phyloP scores from a whole-genome alignment of 2,329 filamentous ascomycete species.

The Decorospora gaudefroyi region DNA sequence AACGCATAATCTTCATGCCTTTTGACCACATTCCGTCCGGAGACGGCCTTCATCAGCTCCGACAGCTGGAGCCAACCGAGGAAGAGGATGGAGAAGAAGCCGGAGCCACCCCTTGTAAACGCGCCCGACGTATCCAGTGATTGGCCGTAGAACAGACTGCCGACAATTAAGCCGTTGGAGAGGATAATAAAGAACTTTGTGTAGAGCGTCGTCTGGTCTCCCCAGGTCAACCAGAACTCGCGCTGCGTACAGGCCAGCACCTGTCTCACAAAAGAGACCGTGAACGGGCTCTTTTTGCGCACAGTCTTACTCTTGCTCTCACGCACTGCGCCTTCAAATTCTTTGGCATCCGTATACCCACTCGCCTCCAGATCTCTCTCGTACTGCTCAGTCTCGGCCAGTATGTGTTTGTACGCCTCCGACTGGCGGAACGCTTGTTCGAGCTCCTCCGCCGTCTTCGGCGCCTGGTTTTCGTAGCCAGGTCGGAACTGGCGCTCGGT shows the following conservation, averaged over 20 bases:
- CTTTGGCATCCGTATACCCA: conserved; percentile 63
- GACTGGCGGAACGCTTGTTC: conserved; percentile 69
- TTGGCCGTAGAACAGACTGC: conserved; percentile 76
- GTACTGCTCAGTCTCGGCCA: conserved; percentile 65
- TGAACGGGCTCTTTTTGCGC: conserved; percentile 72
- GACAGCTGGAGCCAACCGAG: conserved; percentile 73
- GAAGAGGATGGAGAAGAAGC: conserved; percentile 71
- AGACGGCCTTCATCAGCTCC: conserved; percentile 77
- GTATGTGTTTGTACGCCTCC: conserved; percentile 62
- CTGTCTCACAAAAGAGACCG: conserved; percentile 73
- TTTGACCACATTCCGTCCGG: conserved; percentile 69
- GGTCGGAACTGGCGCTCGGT: conserved; percentile 69
- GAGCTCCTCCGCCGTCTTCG: conserved; percentile 71
- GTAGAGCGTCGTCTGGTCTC: conserved; percentile 70
- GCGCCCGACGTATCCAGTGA: conserved; percentile 63
- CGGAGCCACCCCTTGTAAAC: conserved; percentile 65
- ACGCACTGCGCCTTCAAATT: conserved; percentile 68
- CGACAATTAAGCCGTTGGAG: conserved; percentile 73
- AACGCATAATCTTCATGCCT: conserved; percentile 71
- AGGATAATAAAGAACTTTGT: conserved; percentile 82
- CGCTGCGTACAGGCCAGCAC: conserved; percentile 70
- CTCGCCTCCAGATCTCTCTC: conserved; percentile 62
- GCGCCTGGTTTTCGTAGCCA: conserved; percentile 62
- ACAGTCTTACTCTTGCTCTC: conserved; percentile 69
- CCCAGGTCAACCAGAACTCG: conserved; percentile 78